Evolutionary conservation across 2,329 filamentous ascomycete species (phyloP), one percentile per base, ranked within the genome.

Genomic region (Stagonosporopsis vannaccii): DNA sequence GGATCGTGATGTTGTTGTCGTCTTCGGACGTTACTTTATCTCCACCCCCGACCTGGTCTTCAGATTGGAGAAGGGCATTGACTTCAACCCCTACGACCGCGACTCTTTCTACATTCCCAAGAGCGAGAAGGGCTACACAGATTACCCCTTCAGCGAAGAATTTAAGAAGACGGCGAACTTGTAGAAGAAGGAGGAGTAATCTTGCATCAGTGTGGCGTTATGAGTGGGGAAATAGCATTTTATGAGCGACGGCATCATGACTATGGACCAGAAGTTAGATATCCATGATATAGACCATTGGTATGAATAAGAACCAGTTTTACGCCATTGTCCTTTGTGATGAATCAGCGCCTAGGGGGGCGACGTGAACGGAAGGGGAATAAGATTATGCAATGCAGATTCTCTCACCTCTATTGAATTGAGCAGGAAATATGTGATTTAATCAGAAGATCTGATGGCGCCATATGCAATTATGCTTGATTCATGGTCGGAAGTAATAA

Each of bases 1-100:
- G 20, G 75, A 78, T 11, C 74, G 76, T 32, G 77, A 82, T 43
- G 61, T 82, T n/a, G 70, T 70, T 19, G 73, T 81, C 15, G 79
- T 78, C 1, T 82, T 83, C 63, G 81, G 82, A 6, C 64, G 81
- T 22, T 78, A 77, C 51, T 84, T 81, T 58, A 81, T 82, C 58
- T 75, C 75, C 36, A 83, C 76, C 7, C 81, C 81, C 2, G 81
- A 84, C 63, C 66, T 84, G 17, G 75, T 78, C 4, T 82, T 76
- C 60, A 71, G 80, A 30, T 43, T 84, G 26, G 57, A 75, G 61
- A 67, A 81, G 51, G 77, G 77, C 1, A 72, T 83, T 12, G 69
- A 74, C 20, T 67, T 83, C 33, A 75, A 67, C n/a, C 65, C 70
- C 39, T 83, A 82, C 60, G 69, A 83, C 62, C 69, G 81, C 6